These are phyloP conservation scores for Phaeophleospora eucalypticola DNA, from an alignment of 2,329 filamentous ascomycete genomes.

Conservation along the genomic window DNA sequence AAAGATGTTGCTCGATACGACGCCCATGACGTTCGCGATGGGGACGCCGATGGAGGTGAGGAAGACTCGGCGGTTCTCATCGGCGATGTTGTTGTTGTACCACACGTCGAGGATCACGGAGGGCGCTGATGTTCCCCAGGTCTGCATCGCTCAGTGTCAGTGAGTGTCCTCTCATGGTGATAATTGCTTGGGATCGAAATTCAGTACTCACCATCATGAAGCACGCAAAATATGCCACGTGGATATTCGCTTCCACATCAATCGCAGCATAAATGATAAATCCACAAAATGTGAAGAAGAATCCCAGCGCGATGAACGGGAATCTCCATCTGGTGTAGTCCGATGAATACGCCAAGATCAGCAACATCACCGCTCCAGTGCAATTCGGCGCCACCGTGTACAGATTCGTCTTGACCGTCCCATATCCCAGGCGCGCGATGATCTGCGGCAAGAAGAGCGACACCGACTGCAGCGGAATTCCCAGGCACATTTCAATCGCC, in stretches of 20 bases:
- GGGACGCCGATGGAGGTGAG: conserved; percentile 71
- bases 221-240: conserved; percentile 68
- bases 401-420: conserved; percentile 66
- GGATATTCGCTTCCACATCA: conserved; percentile 55
- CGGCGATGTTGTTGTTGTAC: conserved; percentile 81
- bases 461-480: conserved; percentile 56
- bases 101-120: conserved; percentile 64
- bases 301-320: conserved; percentile 70
- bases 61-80: conserved; percentile 67
- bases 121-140: conserved; percentile 70
- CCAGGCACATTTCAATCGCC: conserved; percentile 55
- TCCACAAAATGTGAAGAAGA: conserved; percentile 68
- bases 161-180: too few species aligned
- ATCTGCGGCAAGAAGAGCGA: conserved; percentile 58
- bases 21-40: conserved; percentile 70
- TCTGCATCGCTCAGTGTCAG: conserved; percentile 28
- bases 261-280: conserved; percentile 76
- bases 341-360: conserved; percentile 67
- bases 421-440: conserved; percentile 49
- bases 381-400: conserved; percentile 80
- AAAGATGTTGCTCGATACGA: conserved; percentile 67
- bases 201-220: conserved; percentile 66
- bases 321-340: conserved; percentile 64
- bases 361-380: conserved; percentile 66
- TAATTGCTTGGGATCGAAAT: too few species aligned